Base-by-base conservation (phyloP, 1,284 basidiomycete species). In the Cryptococcus hybrid region DNA sequence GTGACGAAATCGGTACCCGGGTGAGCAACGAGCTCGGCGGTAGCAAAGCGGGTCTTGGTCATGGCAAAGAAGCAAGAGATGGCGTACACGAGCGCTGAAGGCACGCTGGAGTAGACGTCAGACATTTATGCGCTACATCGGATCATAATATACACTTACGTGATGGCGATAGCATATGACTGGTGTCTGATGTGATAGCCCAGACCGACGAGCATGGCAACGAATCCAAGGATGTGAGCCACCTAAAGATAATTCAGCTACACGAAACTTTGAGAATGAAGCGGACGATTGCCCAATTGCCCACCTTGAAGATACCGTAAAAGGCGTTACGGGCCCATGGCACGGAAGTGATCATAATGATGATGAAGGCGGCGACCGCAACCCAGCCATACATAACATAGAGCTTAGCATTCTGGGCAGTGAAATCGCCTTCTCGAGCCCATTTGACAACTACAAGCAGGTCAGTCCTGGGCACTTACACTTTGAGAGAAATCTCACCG, bases 141-240 rank as follows among this genome's bases (percentile, higher is more conserved):
- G 54, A 3, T 30, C 30, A 30, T 43, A 30, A 30, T 30, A 30
- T 30, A 6, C 6, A 50, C 48, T 15, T 36, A 39, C 48, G 35
- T 38, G 24, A 39, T 50, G 37, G 48, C n/a, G 30, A 50, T 6
- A 37, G 48, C 30, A 30, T 30, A 37, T 7, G 38, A 13, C 35
- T 37, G 35, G 24, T 9, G n/a, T 71, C 88, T 88, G 71, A 88
- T 88, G 42, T 92, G 89, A 85, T 90, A 89, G 78, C 87, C 88
- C 6, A 86, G 84, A 47, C 88, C 89, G 8, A 88, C 86, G 18
- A 85, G 85, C 68, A 90, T 87, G 71, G 77, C 88, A 58, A 90
- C 88, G 77, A 90, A 89, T 65, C 82, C 64, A 85, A 89, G 69
- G 42, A 82, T 55, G 85, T 86, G 47, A 78, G 81, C 68, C 7